phyloP scores from a whole-genome alignment of 441 rosid species.

The Theobroma grandiflorum region DNA sequence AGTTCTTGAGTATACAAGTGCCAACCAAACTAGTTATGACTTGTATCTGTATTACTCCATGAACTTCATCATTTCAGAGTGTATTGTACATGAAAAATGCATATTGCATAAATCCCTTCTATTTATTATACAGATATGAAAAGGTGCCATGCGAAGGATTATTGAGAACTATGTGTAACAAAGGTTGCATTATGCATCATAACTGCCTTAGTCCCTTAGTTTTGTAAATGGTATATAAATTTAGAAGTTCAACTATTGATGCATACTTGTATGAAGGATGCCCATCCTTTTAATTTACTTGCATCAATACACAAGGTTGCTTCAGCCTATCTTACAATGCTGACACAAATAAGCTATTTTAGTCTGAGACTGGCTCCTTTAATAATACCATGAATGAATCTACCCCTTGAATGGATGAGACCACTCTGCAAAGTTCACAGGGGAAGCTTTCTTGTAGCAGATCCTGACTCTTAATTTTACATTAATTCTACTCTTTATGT shows the following conservation, averaged over 20 bases:
- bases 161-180: not conserved
- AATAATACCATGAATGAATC: not conserved
- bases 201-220: not conserved
- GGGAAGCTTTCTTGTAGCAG: not conserved
- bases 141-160: not conserved
- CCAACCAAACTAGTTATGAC: not conserved
- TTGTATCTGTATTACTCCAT: not conserved
- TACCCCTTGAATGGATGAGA: not conserved
- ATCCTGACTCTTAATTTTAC: not conserved
- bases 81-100: not conserved
- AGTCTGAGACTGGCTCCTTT: not conserved
- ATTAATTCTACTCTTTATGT: not conserved
- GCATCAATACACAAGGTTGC: not conserved
- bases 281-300: not conserved
- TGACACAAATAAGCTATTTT: not conserved
- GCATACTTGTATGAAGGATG: not conserved
- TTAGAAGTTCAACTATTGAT: not conserved
- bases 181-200: not conserved
- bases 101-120: not conserved
- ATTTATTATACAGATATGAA: not conserved
- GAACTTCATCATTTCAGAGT: not conserved
- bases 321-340: not conserved
- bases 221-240: not conserved
- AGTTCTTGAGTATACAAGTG: not conserved
- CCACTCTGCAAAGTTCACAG: not conserved